Conservation (phyloP, 768 basidiomycete genomes). For the Mycena vitilis region DNA sequence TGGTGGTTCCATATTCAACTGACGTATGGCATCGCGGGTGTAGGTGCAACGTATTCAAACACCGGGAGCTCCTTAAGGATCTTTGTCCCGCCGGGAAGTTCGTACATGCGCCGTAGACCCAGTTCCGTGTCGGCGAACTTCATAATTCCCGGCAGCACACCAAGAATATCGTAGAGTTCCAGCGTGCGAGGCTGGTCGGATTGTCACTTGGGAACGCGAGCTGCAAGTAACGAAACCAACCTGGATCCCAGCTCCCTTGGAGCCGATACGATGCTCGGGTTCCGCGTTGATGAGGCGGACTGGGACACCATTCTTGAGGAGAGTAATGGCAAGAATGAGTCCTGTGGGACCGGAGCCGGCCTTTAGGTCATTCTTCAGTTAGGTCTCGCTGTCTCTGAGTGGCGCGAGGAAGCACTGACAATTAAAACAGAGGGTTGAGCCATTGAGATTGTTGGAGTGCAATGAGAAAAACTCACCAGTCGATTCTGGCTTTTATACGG, state of each 20-base stretch:
- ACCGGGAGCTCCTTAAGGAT: constrained; percentile 8
- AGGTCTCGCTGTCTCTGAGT: background rate
- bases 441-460: background rate
- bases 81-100: constrained; percentile 21
- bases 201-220: background rate
- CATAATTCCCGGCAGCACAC: constrained; percentile 34
- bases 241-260: constrained; percentile 41
- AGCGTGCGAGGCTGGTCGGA: constrained; percentile 25
- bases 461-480: background rate
- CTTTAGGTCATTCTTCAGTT: constrained; percentile 14
- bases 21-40: constrained; percentile 37
- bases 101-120: constrained; percentile 21
- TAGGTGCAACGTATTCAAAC: constrained; percentile 28
- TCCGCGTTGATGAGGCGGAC: constrained; percentile 47
- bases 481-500: too few species aligned
- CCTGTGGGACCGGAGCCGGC: constrained; percentile 40
- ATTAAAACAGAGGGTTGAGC: background rate
- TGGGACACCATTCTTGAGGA: constrained; percentile 43
- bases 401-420: background rate
- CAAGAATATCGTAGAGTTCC: constrained; percentile 42
- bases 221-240: constrained; percentile 28
- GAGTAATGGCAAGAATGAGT: constrained; percentile 45
- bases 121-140: constrained; percentile 1
- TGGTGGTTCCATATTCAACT: background rate
- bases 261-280: constrained; percentile 34